A percentile compares a stretch with the other conserved stretches of the same genome.
These are phyloP conservation scores for Fusarium domesticum DNA, from an alignment of 2,329 filamentous ascomycete species.

Conservation along the genomic window DNA sequence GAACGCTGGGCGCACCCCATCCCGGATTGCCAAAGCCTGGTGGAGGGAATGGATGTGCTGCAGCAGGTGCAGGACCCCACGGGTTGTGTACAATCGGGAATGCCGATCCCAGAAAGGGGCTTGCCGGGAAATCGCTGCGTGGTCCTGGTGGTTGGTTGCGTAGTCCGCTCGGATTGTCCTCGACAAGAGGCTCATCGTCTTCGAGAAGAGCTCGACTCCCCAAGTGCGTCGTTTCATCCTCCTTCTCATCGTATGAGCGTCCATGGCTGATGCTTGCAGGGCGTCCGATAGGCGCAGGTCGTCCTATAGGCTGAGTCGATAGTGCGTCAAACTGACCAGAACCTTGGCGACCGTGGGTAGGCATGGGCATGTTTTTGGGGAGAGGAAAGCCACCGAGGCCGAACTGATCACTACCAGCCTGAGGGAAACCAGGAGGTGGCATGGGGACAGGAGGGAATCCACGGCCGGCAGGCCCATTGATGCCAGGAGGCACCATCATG, in stretches of 20 bases:
- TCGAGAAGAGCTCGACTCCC: conserved; percentile 87
- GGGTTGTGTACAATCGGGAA: conserved; percentile 39
- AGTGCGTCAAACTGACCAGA: conserved; percentile 66
- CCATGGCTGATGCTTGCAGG: conserved; percentile 69
- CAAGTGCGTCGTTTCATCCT: conserved; percentile 76
- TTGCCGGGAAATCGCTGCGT: conserved; percentile 40
- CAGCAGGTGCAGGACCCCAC: conserved; percentile 40
- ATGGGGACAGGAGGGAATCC: conserved; percentile 41
- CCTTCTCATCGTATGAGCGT: conserved; percentile 50
- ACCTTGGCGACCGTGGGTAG: conserved; percentile 70
- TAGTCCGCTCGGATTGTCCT: conserved; percentile 33
- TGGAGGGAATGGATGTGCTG: conserved; percentile 41
- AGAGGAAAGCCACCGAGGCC: conserved; percentile 33
- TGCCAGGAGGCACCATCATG: conserved; percentile 49
- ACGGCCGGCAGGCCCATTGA: conserved; percentile 44
- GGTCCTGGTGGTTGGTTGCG: conserved; percentile 53
- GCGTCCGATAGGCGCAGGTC: conserved; percentile 83
- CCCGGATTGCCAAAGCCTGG: conserved; percentile 45
- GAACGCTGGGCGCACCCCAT: conserved; percentile 36
- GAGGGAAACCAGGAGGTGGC: conserved; percentile 39
- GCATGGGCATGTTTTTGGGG: conserved; percentile 30
- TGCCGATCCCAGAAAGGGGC: conserved; percentile 42
- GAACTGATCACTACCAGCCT: conserved; percentile 32
- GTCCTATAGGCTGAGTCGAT: conserved; percentile 69
- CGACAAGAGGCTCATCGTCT: conserved; percentile 59